Conservation (phyloP, 805 yeast species). For the Candida koratica region DNA sequence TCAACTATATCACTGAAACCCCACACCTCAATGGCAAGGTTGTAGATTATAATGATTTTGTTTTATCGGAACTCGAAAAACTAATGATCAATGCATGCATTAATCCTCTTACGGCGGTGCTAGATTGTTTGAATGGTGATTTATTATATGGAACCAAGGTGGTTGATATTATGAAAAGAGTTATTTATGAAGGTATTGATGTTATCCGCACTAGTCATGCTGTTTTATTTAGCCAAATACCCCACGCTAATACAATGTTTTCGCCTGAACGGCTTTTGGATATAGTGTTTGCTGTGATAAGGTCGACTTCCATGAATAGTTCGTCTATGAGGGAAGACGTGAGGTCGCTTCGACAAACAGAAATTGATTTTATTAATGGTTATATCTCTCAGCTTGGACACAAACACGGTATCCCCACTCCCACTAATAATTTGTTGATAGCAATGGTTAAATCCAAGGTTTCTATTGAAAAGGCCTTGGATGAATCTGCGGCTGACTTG, state of each 20-base stretch:
- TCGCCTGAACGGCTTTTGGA: slow-evolving; percentile 32
- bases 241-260: slow-evolving; percentile 29
- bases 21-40: slow-evolving; percentile 5
- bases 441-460: slow-evolving; percentile 42
- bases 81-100: slow-evolving; percentile 77
- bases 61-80: slow-evolving; percentile 47
- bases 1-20: slow-evolving; percentile 2
- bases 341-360: slow-evolving; percentile 54
- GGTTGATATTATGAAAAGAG: slow-evolving; percentile 29
- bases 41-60: slow-evolving; percentile 5
- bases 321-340: slow-evolving; percentile 74
- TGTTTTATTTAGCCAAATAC: slow-evolving; percentile 20
- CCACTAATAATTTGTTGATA: slow-evolving; percentile 45
- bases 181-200: slow-evolving; percentile 45
- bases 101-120: slow-evolving; percentile 75
- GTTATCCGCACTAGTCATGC: slow-evolving; percentile 35
- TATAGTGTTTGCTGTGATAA: slow-evolving; percentile 27
- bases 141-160: slow-evolving; percentile 42
- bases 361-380: slow-evolving; percentile 82
- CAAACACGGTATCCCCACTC: slow-evolving; percentile 40
- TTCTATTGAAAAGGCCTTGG: slow-evolving; percentile 28
- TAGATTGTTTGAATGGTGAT: slow-evolving; percentile 77
- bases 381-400: slow-evolving; percentile 58
- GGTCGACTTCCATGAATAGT: slow-evolving; percentile 51
- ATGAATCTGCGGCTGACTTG: slow-evolving; percentile 11